A percentile compares a stretch with the other conserved stretches of the same genome.
phyloP scores from a whole-genome alignment of 2,329 filamentous ascomycete genomes.

The Zymoseptoria brevis region DNA sequence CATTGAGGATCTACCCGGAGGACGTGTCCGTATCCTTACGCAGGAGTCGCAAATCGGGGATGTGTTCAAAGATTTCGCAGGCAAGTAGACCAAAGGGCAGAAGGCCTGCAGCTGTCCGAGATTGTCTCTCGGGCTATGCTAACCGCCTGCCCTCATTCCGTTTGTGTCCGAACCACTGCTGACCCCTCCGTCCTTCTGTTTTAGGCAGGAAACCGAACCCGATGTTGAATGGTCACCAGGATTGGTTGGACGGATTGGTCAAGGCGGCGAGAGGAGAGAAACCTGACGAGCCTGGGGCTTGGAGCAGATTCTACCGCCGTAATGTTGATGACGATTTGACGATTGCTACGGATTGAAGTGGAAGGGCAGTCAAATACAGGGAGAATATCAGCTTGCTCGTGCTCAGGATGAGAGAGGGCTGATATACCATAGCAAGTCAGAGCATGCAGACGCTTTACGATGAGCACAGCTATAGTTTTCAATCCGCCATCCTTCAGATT shows the following conservation, averaged over 20 bases:
- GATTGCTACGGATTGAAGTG: background rate
- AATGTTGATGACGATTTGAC: background rate
- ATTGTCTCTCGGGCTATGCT: no score
- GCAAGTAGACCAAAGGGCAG: no score
- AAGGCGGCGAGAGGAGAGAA: slow-evolving; percentile 18
- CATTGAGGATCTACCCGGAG: slow-evolving; percentile 27
- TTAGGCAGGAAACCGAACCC: slow-evolving; percentile 25
- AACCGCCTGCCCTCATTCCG: no score
- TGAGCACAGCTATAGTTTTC: background rate
- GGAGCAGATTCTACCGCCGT: background rate
- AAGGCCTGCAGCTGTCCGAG: no score
- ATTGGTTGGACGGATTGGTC: slow-evolving; percentile 32
- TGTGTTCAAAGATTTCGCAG: slow-evolving; percentile 22
- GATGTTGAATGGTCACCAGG: slow-evolving; percentile 32
- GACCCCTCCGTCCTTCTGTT: no score
- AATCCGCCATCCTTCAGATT: no score
- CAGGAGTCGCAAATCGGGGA: slow-evolving; percentile 31
- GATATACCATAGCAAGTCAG: background rate
- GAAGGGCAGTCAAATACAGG: background rate
- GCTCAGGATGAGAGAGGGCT: background rate
- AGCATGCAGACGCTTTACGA: background rate
- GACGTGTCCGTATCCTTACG: slow-evolving; percentile 29
- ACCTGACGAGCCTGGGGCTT: slow-evolving; percentile 10
- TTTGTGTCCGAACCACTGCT: no score
- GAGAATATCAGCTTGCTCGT: background rate